Percentiles rank a stretch among this genome's conserved stretches.
Conservation (phyloP, 108 stramenopile species). For the Nannochloropsis gaditana region DNA sequence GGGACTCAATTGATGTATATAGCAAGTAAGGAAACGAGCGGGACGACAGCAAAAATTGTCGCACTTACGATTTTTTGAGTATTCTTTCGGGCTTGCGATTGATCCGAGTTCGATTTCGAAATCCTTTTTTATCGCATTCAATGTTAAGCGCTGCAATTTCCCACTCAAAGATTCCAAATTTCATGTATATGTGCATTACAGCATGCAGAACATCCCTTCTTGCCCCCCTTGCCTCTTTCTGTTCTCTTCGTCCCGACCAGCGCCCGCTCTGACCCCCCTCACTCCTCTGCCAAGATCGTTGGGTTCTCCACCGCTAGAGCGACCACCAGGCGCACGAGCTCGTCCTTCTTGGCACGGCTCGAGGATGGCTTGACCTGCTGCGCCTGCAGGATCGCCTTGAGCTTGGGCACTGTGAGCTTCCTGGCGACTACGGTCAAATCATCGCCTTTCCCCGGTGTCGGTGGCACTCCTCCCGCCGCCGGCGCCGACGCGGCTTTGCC, state of each 20-base stretch:
- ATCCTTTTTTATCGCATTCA: no score
- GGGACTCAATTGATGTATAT: background rate
- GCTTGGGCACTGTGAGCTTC: background rate
- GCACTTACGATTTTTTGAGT: no score
- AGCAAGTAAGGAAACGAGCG: background rate
- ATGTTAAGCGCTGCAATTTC: no score
- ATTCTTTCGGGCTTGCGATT: no score
- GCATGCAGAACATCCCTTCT: background rate
- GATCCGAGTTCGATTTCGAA: no score
- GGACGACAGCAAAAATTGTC: background rate
- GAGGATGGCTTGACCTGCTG: background rate
- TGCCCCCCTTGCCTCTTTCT: background rate
- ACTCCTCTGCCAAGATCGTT: background rate
- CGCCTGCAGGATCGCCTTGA: background rate
- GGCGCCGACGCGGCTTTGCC: background rate
- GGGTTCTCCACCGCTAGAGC: background rate
- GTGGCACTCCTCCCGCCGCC: background rate
- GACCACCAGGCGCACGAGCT: background rate
- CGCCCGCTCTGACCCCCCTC: background rate
- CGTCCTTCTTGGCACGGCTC: background rate
- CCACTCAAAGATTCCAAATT: no score
- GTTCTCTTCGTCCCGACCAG: background rate
- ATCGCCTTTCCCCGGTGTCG: background rate
- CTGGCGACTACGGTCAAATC: background rate
- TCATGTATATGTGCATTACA: conserved; percentile 16